These are phyloP conservation scores for Aspergillus neoniger DNA, from an alignment of 2,329 filamentous ascomycete genomes.

Conservation along the genomic window DNA sequence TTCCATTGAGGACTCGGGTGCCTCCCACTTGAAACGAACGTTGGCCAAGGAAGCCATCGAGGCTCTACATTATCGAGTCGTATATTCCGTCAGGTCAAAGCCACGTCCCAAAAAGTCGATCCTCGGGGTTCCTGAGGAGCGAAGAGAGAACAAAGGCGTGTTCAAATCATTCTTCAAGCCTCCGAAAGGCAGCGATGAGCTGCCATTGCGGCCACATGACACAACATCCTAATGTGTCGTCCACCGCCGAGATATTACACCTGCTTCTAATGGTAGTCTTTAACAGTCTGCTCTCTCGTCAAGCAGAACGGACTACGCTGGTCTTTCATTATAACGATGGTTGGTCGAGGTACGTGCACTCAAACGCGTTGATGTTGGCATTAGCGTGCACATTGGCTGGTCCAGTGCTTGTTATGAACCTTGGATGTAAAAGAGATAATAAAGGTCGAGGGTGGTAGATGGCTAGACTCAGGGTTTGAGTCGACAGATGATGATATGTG, in stretches of 20 bases:
- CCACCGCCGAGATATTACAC: background rate
- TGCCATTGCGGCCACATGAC: conserved; percentile 10
- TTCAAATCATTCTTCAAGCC: background rate
- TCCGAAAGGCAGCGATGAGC: background rate
- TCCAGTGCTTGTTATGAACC: too few relatives aligned
- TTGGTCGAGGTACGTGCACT: too few relatives aligned
- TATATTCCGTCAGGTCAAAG: conserved; percentile 69
- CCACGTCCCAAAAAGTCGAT: conserved; percentile 54
- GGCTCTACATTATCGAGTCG: conserved; percentile 70
- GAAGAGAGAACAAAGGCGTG: conserved; percentile 12
- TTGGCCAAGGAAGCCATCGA: conserved; percentile 78
- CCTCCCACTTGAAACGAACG: conserved; percentile 69
- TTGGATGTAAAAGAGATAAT: too few relatives aligned
- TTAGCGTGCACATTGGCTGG: too few relatives aligned
- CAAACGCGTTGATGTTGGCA: too few relatives aligned
- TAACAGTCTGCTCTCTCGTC: too few relatives aligned
- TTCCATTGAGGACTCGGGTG: conserved; percentile 72
- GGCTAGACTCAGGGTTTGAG: background rate
- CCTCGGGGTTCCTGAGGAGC: conserved; percentile 32
- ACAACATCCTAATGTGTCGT: background rate
- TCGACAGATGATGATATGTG: background rate
- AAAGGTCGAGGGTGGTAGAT: background rate
- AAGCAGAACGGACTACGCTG: too few relatives aligned
- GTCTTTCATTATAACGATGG: too few relatives aligned
- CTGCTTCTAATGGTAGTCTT: background rate